Evolutionary conservation across 768 basidiomycete species (phyloP).

Genomic region (Cytidiella melzeri): DNA sequence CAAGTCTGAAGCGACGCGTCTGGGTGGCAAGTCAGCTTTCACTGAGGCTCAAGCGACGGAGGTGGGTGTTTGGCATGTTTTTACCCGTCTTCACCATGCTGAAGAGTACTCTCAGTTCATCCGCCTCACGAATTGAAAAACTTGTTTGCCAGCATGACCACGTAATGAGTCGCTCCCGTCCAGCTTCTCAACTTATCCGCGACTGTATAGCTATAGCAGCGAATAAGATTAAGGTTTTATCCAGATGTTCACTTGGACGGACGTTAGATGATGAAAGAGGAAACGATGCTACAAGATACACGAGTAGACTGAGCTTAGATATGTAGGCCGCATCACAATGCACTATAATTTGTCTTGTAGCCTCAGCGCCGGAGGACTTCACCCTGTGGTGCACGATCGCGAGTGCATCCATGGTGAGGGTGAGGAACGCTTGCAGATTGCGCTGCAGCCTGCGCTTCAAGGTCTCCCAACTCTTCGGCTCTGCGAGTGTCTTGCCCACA

Average conservation of each 20-base stretch:
- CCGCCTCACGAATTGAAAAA: not conserved
- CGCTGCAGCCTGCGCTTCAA: conserved; percentile 82
- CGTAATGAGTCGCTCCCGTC: too few species aligned
- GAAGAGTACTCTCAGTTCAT: not conserved
- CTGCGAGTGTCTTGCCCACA: too few species aligned
- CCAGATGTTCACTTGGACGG: too few species aligned
- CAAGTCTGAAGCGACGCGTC: conserved; percentile 50
- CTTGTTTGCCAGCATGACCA: too few species aligned
- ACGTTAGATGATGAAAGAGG: too few species aligned
- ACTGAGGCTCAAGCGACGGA: conserved; percentile 47
- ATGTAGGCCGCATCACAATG: too few species aligned
- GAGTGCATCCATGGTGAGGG: conserved; percentile 89
- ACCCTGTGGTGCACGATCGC: conserved; percentile 73
- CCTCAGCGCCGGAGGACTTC: conserved; percentile 69
- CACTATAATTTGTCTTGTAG: conserved; percentile 76
- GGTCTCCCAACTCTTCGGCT: conserved; percentile 84
- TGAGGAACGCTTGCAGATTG: conserved; percentile 83
- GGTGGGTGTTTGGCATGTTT: conserved; percentile 31
- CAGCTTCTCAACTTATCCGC: too few species aligned
- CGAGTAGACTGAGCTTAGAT: too few species aligned
- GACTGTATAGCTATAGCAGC: too few species aligned
- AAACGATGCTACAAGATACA: too few species aligned
- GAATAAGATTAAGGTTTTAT: too few species aligned
- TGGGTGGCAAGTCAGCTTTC: conserved; percentile 52
- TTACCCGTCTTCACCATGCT: not conserved